Conservation (phyloP, 371 early-diverging fungal genomes). For the Amoeboradix gromovi region DNA sequence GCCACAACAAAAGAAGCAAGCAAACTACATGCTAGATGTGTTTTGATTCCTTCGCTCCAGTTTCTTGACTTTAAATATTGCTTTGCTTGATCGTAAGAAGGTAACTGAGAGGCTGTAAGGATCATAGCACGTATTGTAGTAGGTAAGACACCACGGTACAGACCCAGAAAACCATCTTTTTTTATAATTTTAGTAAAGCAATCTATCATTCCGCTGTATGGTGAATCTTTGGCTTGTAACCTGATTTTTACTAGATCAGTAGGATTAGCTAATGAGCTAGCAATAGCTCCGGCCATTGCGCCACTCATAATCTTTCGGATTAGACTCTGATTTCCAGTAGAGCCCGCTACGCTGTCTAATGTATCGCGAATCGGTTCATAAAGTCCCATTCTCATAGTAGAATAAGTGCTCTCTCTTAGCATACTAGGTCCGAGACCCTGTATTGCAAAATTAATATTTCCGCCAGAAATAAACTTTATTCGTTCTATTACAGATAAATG, state of each 20-base stretch:
- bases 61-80: conserved; percentile 21
- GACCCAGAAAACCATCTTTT: conserved; percentile 54
- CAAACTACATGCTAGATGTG: conserved; percentile 42
- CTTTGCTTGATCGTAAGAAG: conserved; percentile 31
- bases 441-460: conserved; percentile 18
- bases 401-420: conserved; percentile 42
- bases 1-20: conserved; percentile 48
- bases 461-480: conserved; percentile 10
- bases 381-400: conserved; percentile 40
- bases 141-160: conserved; percentile 41
- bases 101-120: conserved; percentile 43
- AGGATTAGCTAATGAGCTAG: conserved; percentile 29
- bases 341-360: conserved; percentile 14
- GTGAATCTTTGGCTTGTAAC: conserved; percentile 45
- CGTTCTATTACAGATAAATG: conserved; percentile 10
- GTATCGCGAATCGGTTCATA: conserved; percentile 32
- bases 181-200: conserved; percentile 53
- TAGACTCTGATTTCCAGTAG: conserved; percentile 11
- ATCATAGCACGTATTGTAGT: conserved; percentile 40
- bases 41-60: conserved; percentile 26
- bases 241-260: conserved; percentile 54
- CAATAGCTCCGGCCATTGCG: conserved; percentile 39
- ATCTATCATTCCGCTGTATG: conserved; percentile 44
- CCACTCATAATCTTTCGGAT: conserved; percentile 36
- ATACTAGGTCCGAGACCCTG: conserved; percentile 37